These are phyloP conservation scores for Ceratocystis papillata DNA, from an alignment of 2,329 filamentous ascomycete species.

Conservation along the genomic window DNA sequence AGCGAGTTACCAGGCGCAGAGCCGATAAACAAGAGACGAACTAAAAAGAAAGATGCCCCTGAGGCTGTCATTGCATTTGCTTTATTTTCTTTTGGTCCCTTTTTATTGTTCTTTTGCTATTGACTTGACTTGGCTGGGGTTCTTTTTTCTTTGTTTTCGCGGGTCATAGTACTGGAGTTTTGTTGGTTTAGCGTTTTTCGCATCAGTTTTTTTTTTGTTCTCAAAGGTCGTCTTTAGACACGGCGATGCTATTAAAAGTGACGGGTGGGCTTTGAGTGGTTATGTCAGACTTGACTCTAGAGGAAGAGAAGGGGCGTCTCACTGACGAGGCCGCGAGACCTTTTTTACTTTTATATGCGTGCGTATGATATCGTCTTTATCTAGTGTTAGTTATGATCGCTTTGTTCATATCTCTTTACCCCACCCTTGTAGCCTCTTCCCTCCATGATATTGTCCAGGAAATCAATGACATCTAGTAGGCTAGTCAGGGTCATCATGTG, in stretches of 20 bases:
- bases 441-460: slow-evolving; percentile 43
- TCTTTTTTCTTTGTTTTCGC: background rate
- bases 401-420: slow-evolving; percentile 2
- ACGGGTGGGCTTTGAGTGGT: background rate
- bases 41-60: background rate
- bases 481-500: slow-evolving; percentile 40
- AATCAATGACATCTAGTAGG: slow-evolving; percentile 51
- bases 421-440: slow-evolving; percentile 25
- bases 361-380: slow-evolving; percentile 12
- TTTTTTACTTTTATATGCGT: slow-evolving; percentile 8
- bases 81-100: slow-evolving; percentile 15
- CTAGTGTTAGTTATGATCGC: slow-evolving; percentile 11
- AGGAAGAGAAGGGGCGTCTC: background rate
- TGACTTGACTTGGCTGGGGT: slow-evolving; percentile 1
- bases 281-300: background rate
- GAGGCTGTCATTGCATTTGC: slow-evolving; percentile 5
- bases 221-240: background rate
- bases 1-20: slow-evolving; percentile 41
- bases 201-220: background rate
- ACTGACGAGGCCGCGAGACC: background rate
- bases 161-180: slow-evolving; percentile 9
- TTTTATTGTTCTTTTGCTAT: slow-evolving; percentile 9
- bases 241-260: slow-evolving; percentile 7
- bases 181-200: slow-evolving; percentile 10
- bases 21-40: slow-evolving; percentile 9